These are phyloP conservation scores for Berkeleyomyces rouxiae DNA, from an alignment of 2,329 filamentous ascomycete genomes.

Conservation along the genomic window DNA sequence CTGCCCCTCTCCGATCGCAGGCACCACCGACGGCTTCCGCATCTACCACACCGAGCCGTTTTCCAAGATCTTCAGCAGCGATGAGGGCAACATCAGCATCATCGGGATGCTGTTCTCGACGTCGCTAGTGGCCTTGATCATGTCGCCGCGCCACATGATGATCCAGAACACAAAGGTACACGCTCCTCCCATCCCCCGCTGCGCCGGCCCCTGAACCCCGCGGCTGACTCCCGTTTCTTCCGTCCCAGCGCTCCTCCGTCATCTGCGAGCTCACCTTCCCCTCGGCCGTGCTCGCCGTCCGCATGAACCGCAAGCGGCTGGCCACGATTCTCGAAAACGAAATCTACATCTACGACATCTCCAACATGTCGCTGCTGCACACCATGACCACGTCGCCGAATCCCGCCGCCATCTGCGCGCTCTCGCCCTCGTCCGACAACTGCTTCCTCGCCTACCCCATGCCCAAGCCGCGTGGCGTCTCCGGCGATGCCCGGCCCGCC, in stretches of 20 bases:
- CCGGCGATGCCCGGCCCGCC: conserved; percentile 44
- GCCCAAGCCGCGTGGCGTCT: conserved; percentile 51
- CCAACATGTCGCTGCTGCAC: conserved; percentile 89
- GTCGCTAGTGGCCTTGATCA: conserved; percentile 80
- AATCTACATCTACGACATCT: conserved; percentile 96
- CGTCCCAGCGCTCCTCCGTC: conserved; percentile 46
- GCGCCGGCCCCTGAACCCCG: no score
- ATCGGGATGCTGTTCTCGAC: conserved; percentile 99
- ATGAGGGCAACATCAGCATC: conserved; percentile 87
- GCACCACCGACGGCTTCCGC: conserved; percentile 83
- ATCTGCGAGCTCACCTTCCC: conserved; percentile 99
- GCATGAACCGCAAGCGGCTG: conserved; percentile 83
- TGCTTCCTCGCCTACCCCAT: conserved; percentile 92
- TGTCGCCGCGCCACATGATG: conserved; percentile 79
- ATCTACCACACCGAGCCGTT: conserved; percentile 97
- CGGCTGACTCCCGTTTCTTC: neutral
- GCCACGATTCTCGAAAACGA: conserved; percentile 90
- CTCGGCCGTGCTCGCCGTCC: conserved; percentile 85
- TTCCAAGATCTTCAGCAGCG: conserved; percentile 82
- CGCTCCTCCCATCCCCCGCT: neutral
- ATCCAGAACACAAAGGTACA: conserved; percentile 93
- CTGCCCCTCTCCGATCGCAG: conserved; percentile 26
- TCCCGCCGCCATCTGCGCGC: conserved; percentile 73
- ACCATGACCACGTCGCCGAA: conserved; percentile 92
- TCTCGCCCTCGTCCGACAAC: conserved; percentile 87